These are phyloP conservation scores for Venustampulla echinocandica DNA, from an alignment of 495 filamentous ascomycete species.

Conservation along the genomic window DNA sequence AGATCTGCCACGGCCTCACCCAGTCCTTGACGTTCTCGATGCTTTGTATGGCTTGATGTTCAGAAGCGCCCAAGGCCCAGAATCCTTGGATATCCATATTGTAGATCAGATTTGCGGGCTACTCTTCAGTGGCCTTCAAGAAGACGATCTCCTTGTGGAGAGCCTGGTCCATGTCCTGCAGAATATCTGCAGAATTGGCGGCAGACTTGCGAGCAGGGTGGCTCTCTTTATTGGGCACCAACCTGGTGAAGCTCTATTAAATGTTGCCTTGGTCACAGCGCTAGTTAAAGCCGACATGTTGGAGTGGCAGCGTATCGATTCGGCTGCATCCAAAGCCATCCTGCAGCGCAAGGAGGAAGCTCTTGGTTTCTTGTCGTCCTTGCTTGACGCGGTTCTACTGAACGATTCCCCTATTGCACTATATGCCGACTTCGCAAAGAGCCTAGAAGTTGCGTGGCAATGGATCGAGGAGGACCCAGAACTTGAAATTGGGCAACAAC, in stretches of 20 bases:
- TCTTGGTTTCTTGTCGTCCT: constrained; percentile 62
- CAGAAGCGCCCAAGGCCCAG: constrained; percentile 47
- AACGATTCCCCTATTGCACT: constrained; percentile 67
- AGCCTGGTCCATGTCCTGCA: constrained; percentile 73
- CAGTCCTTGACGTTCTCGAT: constrained; percentile 56
- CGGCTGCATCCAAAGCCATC: constrained; percentile 63
- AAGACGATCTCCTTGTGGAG: constrained; percentile 61
- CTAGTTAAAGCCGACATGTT: constrained; percentile 60
- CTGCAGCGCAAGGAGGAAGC: constrained; percentile 56
- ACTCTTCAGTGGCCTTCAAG: constrained; percentile 45
- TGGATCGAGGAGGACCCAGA: constrained; percentile 71
- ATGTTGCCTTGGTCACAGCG: constrained; percentile 64
- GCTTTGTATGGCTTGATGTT: constrained; percentile 44
- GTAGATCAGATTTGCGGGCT: constrained; percentile 62
- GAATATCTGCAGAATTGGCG: constrained; percentile 69
- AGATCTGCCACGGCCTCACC: constrained; percentile 56
- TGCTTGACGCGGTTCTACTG: constrained; percentile 70
- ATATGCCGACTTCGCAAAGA: constrained; percentile 78
- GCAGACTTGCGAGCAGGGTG: constrained; percentile 62
- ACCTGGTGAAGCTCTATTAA: constrained; percentile 68
- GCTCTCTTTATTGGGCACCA: constrained; percentile 61
- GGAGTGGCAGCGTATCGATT: constrained; percentile 73
- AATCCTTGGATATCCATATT: constrained; percentile 57
- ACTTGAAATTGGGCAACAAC: constrained; percentile 51
- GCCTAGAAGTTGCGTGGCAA: constrained; percentile 67